Evolutionary conservation across 306 rosid species (phyloP).

Genomic region (Quercus cerris): DNA sequence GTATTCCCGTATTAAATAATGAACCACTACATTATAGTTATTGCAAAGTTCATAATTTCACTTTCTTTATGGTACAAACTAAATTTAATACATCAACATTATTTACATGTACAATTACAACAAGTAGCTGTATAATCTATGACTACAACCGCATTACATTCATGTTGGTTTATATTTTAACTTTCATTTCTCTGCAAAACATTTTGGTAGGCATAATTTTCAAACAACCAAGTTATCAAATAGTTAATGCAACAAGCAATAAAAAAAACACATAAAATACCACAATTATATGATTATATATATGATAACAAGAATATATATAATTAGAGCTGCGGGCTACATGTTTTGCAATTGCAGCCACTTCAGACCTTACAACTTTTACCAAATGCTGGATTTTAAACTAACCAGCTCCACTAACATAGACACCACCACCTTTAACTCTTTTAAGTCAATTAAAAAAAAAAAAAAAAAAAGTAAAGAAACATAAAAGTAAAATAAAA

Average conservation of each 20-base stretch:
- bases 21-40: too few relatives aligned
- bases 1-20: too few relatives aligned
- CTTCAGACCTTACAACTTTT: constrained; percentile 48
- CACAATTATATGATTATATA: not conserved
- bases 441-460: not conserved
- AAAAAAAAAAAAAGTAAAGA: too few relatives aligned
- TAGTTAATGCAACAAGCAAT: not conserved
- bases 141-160: too few relatives aligned
- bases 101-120: too few relatives aligned
- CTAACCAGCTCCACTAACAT: constrained; percentile 18
- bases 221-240: not conserved
- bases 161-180: not conserved
- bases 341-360: constrained; percentile 58
- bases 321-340: constrained; percentile 70
- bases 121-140: too few relatives aligned
- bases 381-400: constrained; percentile 23
- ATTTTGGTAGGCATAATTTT: not conserved
- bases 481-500: not conserved
- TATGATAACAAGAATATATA: not conserved
- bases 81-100: too few relatives aligned
- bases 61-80: too few relatives aligned
- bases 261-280: not conserved
- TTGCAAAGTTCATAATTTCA: too few relatives aligned
- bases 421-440: not conserved
- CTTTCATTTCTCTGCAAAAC: not conserved